Base-by-base conservation (phyloP, 179 eudicot species). In the Amaranthus tricolor region DNA sequence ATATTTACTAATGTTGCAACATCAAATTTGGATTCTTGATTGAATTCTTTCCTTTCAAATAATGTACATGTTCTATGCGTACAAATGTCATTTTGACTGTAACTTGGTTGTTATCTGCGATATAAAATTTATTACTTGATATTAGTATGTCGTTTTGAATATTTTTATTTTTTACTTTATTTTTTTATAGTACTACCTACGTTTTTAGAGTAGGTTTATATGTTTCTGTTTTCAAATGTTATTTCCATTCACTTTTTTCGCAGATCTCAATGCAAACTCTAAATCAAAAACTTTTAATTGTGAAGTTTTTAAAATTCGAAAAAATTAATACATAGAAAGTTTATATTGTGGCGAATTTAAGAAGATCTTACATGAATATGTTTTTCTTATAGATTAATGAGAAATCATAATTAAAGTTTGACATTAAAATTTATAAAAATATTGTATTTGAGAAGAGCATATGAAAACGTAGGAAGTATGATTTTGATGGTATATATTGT, bases 41-140 rank as follows among this genome's bases (percentile, higher is more conserved):
- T 68, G 0, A 24, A 3, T 68, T 68, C 48, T 68, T 60, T 53
- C 57, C 72, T 68, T 13, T 8, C 58, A 52, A 68, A 14, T 68
- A 68, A 15, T 24, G 2, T 24, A 6, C 0, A 14, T 50, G 0
- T 2, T 31, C 6, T 12, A 12, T 11, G 5, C 7, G 0, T 16
- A 20, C 4, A 13, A 7, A 52, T 45, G 21, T 68, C 72, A 31
- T 9, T n/a, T 68, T 68, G 57, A 52, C 7, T 68, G 72, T 68
- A 68, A 68, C 72, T 68, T 68, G 72, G 72, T 53, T 68, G 72
- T 68, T 68, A 52, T 68, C 72, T 68, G 72, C 72, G 60, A 44
- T 14, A 21, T 47, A 66, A 16, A 0, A 16, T 0, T n/a, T 48
- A n/a, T 11, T 31, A 31, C 3, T 31, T 2, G 40, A 31, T 31